phyloP scores from a whole-genome alignment of 2,329 filamentous ascomycete species.

The Trichophaea hybrida region DNA sequence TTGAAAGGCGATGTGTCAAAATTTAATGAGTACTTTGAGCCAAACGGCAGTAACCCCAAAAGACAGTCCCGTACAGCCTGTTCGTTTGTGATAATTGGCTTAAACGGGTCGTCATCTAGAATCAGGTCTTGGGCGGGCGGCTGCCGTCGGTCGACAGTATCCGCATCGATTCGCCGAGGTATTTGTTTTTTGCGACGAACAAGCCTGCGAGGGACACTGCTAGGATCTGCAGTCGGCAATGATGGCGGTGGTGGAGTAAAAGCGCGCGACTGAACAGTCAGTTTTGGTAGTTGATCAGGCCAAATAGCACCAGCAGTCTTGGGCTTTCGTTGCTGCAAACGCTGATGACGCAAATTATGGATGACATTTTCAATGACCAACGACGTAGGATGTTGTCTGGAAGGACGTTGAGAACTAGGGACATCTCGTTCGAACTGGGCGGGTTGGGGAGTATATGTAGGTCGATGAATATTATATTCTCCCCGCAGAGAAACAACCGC shows the following conservation, averaged over 20 bases:
- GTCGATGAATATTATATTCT: conserved; percentile 7
- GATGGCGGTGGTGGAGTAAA: neutral
- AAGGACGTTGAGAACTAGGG: conserved; percentile 5
- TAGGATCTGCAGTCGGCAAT: neutral
- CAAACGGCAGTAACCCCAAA: conserved; percentile 13
- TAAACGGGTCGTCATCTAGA: neutral
- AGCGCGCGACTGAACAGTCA: neutral
- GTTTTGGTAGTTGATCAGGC: neutral
- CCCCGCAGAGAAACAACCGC: conserved; percentile 3
- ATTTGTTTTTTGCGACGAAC: conserved; percentile 6
- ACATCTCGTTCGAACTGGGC: conserved; percentile 11
- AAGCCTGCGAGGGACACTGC: neutral
- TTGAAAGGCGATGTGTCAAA: conserved; percentile 23
- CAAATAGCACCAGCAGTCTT: neutral
- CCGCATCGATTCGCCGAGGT: conserved; percentile 19
- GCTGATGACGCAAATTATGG: neutral
- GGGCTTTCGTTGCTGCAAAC: neutral
- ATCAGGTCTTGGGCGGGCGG: conserved; percentile 13
- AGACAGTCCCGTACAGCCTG: conserved; percentile 1
- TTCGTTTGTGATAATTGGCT: conserved; percentile 4
- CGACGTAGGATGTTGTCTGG: conserved; percentile 10
- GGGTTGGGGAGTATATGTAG: conserved; percentile 8
- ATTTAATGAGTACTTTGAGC: conserved; percentile 23
- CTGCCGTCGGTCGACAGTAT: conserved; percentile 21
- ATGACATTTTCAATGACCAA: conserved; percentile 4